A percentile compares a stretch with the other conserved stretches of the same genome.
Conservation (phyloP, 495 filamentous ascomycete species). For the Neurospora discreta region DNA sequence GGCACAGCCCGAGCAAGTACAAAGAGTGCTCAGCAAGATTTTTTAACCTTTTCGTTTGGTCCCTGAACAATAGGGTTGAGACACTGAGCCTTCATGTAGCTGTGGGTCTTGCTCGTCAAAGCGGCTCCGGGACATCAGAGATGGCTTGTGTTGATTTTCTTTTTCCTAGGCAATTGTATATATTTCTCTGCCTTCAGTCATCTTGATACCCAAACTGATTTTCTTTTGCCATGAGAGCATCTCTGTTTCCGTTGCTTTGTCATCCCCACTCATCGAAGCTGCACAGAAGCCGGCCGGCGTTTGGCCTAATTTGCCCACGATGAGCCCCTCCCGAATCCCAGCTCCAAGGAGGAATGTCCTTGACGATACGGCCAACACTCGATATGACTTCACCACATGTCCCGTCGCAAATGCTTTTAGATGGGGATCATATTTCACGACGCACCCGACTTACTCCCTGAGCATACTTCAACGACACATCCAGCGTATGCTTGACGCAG, state of each 20-base stretch:
- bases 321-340: not conserved
- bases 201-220: not conserved
- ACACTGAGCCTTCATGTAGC: not conserved
- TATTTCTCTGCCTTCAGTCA: not conserved
- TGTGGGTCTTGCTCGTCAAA: not conserved
- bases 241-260: not conserved
- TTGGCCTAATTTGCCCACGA: not conserved
- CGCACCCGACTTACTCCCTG: not conserved
- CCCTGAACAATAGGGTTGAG: not conserved
- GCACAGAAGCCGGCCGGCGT: not conserved
- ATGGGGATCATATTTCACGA: not conserved
- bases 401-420: not conserved
- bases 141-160: not conserved
- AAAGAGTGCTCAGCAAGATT: constrained; percentile 71
- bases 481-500: not conserved
- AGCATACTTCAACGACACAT: not conserved
- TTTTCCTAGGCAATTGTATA: not conserved
- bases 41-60: constrained; percentile 37
- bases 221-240: not conserved
- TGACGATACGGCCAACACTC: not conserved
- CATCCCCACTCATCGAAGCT: not conserved
- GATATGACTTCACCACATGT: not conserved
- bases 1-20: constrained; percentile 55
- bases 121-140: not conserved
- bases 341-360: not conserved